Evolutionary conservation across 495 filamentous ascomycete species (phyloP).

Genomic region (Darksidea phi): DNA sequence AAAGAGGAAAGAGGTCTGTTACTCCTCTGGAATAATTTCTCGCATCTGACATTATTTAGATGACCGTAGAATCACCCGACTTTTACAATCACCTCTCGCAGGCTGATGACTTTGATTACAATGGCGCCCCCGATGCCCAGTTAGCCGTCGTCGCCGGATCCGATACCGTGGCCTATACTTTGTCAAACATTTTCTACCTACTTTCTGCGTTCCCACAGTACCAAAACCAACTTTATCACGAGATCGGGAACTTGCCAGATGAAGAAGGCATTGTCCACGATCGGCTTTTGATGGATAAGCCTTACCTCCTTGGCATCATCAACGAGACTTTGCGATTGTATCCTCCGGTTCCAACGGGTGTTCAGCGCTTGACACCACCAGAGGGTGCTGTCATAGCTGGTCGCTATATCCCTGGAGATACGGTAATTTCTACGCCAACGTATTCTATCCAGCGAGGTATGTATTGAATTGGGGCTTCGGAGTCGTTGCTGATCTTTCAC

Average conservation of each 20-base stretch:
- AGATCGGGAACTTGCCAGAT: background rate
- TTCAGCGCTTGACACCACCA: conserved; percentile 7
- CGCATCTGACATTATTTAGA: background rate
- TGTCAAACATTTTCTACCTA: background rate
- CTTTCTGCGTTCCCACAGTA: background rate
- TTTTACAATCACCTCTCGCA: background rate
- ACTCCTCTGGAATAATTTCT: too few species aligned
- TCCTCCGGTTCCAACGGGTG: background rate
- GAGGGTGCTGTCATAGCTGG: conserved; percentile 13
- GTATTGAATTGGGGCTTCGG: background rate
- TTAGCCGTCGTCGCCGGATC: background rate
- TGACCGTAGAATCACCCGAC: background rate
- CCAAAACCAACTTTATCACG: background rate
- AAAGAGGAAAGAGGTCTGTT: background rate
- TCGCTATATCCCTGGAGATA: conserved; percentile 11
- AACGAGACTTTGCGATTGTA: conserved; percentile 16
- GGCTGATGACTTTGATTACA: background rate
- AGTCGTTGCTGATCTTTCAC: background rate
- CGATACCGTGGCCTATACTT: background rate
- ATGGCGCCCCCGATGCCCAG: background rate
- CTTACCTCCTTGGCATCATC: conserved; percentile 7
- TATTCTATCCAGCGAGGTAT: conserved; percentile 5
- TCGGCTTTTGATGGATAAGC: background rate
- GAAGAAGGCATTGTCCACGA: background rate
- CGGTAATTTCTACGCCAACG: background rate